Evolutionary conservation across 768 basidiomycete genomes (phyloP).

Genomic region (Kwoniella sp.): DNA sequence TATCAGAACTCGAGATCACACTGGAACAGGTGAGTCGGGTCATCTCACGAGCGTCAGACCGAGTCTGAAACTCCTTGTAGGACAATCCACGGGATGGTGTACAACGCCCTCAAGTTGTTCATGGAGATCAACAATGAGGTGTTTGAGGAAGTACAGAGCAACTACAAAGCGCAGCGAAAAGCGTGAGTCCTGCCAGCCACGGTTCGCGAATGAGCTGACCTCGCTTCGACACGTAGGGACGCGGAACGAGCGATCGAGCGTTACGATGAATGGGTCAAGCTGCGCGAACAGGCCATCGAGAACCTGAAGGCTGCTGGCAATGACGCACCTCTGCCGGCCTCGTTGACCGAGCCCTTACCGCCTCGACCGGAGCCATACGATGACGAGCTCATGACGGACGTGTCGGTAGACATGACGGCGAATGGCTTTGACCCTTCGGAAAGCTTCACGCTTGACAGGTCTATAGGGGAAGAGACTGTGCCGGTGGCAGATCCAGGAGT

Average conservation of each 20-base stretch:
- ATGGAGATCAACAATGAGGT: conserved; percentile 98
- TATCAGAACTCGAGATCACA: conserved; percentile 95
- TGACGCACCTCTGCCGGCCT: conserved; percentile 58
- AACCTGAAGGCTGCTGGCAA: conserved; percentile 50
- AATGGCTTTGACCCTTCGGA: conserved; percentile 46
- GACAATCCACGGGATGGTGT: conserved; percentile 98
- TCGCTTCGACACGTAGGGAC: conserved; percentile 58
- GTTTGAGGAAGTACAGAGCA: conserved; percentile 87
- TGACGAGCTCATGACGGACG: conserved; percentile 78
- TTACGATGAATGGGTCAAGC: conserved; percentile 82
- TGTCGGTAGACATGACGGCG: conserved; percentile 71
- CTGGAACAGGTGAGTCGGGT: conserved; percentile 82
- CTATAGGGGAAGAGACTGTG: conserved; percentile 73
- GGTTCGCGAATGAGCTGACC: conserved; percentile 1
- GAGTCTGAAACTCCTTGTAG: conserved; percentile 52
- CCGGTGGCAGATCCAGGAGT: conserved; percentile 84
- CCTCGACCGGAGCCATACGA: conserved; percentile 72
- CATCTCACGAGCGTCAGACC: neutral
- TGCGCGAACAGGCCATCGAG: conserved; percentile 69
- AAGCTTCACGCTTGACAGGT: conserved; percentile 47
- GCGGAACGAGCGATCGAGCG: conserved; percentile 77
- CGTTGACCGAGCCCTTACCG: conserved; percentile 67
- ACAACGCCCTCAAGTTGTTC: conserved; percentile 94
- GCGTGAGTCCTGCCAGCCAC: conserved; percentile 57
- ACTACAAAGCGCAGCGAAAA: conserved; percentile 83